Evolutionary conservation across 2,329 filamentous ascomycete species (phyloP).

Genomic region (Sordariomycetes sp.): DNA sequence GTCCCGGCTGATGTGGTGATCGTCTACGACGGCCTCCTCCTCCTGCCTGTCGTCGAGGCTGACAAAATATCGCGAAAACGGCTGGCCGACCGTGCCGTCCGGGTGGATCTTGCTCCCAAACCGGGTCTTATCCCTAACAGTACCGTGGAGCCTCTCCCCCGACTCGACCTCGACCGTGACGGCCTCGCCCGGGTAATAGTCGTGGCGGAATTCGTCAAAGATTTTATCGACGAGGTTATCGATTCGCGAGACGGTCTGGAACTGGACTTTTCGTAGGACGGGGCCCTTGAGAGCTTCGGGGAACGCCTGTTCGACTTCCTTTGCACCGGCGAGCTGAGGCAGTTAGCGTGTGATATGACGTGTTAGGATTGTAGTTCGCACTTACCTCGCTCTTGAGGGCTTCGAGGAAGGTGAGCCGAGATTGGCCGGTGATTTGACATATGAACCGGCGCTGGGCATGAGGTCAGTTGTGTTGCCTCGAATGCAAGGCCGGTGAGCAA

Average conservation of each 20-base stretch:
- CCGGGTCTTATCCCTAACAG: constrained; percentile 74
- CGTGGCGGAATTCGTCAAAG: constrained; percentile 69
- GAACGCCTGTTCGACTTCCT: constrained; percentile 83
- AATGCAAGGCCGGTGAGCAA: background rate
- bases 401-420: constrained; percentile 82
- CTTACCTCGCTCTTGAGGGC: constrained; percentile 82
- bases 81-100: constrained; percentile 57
- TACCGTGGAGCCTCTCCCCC: constrained; percentile 57
- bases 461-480: background rate
- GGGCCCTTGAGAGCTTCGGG: constrained; percentile 85
- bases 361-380: constrained; percentile 8
- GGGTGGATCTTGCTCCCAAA: constrained; percentile 48
- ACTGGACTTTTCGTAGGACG: constrained; percentile 81
- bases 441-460: constrained; percentile 65
- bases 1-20: constrained; percentile 72
- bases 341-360: background rate
- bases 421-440: constrained; percentile 91
- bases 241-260: constrained; percentile 77
- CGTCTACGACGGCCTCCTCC: constrained; percentile 67
- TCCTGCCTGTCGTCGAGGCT: constrained; percentile 54
- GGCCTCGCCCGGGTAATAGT: constrained; percentile 82
- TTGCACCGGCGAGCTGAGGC: constrained; percentile 57
- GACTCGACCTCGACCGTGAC: constrained; percentile 61
- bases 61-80: constrained; percentile 71
- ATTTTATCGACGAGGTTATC: constrained; percentile 63